Conservation (phyloP, 345 rosid genomes). For the Balakata baccata region DNA sequence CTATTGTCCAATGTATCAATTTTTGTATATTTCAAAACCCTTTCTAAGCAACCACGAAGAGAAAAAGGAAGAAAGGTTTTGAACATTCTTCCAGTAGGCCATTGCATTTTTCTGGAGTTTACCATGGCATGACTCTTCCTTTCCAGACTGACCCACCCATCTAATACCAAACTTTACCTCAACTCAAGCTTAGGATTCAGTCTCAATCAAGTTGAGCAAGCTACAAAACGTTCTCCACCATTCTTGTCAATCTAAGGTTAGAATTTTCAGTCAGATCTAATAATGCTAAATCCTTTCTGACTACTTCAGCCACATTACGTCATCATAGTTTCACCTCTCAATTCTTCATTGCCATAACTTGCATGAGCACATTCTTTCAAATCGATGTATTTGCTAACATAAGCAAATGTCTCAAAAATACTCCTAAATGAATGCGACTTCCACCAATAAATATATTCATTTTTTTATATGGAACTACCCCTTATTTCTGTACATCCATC, state of each 20-base stretch:
- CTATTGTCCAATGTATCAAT: not conserved
- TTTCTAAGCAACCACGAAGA: not conserved
- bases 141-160: not conserved
- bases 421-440: not conserved
- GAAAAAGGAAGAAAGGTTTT: not conserved
- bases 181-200: not conserved
- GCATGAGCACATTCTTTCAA: not conserved
- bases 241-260: too few species aligned
- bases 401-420: not conserved
- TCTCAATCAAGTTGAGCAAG: not conserved
- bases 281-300: not conserved
- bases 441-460: not conserved
- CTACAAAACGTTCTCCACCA: not conserved
- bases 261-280: not conserved
- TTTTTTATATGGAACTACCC: not conserved
- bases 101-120: not conserved
- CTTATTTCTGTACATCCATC: not conserved
- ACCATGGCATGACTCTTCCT: not conserved
- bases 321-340: not conserved
- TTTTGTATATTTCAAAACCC: not conserved
- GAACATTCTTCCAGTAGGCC: not conserved
- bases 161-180: not conserved
- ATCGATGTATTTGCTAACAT: not conserved
- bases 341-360: not conserved
- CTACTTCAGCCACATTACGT: not conserved